phyloP scores from a whole-genome alignment of 768 basidiomycete species.

The Xerocomellus chrysenteron region DNA sequence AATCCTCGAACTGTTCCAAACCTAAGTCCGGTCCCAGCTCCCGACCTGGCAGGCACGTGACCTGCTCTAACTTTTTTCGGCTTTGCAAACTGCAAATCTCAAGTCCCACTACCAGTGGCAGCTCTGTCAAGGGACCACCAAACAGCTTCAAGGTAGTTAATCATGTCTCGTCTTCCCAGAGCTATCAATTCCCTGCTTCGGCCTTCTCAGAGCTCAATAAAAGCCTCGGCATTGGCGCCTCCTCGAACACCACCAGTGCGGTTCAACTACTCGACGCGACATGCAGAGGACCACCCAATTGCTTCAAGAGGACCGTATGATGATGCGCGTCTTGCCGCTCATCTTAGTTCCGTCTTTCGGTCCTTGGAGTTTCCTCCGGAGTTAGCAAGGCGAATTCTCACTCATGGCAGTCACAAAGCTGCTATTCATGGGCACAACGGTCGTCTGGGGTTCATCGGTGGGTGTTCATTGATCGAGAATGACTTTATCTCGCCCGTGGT shows the following conservation, averaged over 20 bases:
- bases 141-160: background rate
- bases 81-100: background rate
- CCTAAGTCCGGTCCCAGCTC: no score
- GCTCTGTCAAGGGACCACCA: background rate
- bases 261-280: slow-evolving; percentile 17
- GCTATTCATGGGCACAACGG: slow-evolving; percentile 70
- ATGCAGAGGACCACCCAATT: slow-evolving; percentile 1
- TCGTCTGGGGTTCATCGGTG: slow-evolving; percentile 71
- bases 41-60: slow-evolving; percentile 17
- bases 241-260: slow-evolving; percentile 12
- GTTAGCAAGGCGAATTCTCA: slow-evolving; percentile 70
- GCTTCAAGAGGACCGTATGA: slow-evolving; percentile 4
- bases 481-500: background rate
- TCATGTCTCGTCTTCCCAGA: slow-evolving; percentile 25
- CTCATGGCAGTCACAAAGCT: slow-evolving; percentile 72
- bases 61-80: slow-evolving; percentile 7
- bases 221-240: slow-evolving; percentile 11
- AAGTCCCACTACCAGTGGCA: background rate
- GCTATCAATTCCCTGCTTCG: slow-evolving; percentile 11
- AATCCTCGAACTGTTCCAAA: background rate
- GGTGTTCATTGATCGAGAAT: background rate
- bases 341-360: slow-evolving; percentile 62
- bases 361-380: slow-evolving; percentile 69
- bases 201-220: slow-evolving; percentile 9
- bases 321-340: slow-evolving; percentile 41